Percentiles rank a stretch among this genome's conserved stretches.
Conservation (phyloP, 1,284 basidiomycete species). For the Dichomitus squalens region DNA sequence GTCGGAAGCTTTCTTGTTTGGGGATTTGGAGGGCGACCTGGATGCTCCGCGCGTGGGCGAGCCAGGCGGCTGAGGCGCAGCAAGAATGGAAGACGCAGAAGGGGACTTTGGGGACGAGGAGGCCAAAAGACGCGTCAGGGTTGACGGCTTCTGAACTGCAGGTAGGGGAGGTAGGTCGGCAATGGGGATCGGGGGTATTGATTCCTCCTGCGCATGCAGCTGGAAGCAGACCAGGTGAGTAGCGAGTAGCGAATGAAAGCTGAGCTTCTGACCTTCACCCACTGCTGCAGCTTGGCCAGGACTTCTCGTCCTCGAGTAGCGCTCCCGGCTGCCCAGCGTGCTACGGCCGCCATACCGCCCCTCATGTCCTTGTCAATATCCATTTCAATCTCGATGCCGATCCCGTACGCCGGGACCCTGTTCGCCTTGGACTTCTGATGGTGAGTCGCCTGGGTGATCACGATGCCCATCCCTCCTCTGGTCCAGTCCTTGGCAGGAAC, state of each 20-base stretch:
- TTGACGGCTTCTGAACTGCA: constrained; percentile 55
- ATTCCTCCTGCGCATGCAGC: constrained; percentile 48
- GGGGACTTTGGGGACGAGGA: constrained; percentile 68
- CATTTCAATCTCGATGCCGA: constrained; percentile 84
- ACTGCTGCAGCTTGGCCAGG: constrained; percentile 58
- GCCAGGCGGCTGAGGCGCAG: constrained; percentile 40
- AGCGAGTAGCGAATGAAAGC: neutral
- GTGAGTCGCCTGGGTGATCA: constrained; percentile 71
- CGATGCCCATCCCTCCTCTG: constrained; percentile 75
- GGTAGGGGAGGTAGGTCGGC: constrained; percentile 66
- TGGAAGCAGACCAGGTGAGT: constrained; percentile 31
- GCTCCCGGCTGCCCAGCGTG: constrained; percentile 75
- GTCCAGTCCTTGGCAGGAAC: constrained; percentile 65
- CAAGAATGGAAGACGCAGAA: constrained; percentile 42
- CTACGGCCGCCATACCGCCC: constrained; percentile 81
- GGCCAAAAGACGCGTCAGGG: constrained; percentile 67
- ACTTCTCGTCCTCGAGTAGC: constrained; percentile 63
- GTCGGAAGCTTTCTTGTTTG: constrained; percentile 44
- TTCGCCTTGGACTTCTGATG: constrained; percentile 64
- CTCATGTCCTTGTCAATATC: constrained; percentile 77
- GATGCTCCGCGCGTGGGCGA: constrained; percentile 41
- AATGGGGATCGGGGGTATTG: constrained; percentile 61
- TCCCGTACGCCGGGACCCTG: constrained; percentile 75
- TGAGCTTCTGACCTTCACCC: constrained; percentile 55
- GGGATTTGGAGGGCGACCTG: constrained; percentile 43